Base-by-base conservation (phyloP, 2,329 filamentous ascomycete species). In the Apiospora sp. region DNA sequence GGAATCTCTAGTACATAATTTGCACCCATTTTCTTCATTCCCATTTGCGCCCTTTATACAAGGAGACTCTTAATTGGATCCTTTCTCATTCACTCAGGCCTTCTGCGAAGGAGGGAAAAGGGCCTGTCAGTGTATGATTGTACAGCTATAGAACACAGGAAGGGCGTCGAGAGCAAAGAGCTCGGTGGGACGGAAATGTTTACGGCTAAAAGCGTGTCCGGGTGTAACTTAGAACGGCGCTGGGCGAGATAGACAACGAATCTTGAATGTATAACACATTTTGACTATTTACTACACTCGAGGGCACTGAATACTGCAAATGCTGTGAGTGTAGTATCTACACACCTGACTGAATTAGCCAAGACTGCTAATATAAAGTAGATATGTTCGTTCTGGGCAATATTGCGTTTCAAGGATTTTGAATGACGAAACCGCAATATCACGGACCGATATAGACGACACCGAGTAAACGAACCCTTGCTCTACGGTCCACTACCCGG, bases 181-280 rank as follows among this genome's bases (percentile, higher is more conserved):
- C 48, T 43, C 43, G 61, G 64, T 48, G 64, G 67, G 71, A 49
- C 27, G 43, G 49, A 46, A 51, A 46, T 46, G 51, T 64, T 64
- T 64, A 64, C 34, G 58, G 14, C 34, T n/a, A 64, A 41, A 41
- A 64, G 30, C 24, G 24, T 41, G 34, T 41, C 67, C 44, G 61
- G 61, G 48, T 72, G 71, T 27, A 70, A 61, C 44, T 72, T 72
- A 72, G 70, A 71, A 64, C 58, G 58, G 34, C 58, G 58, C 58
- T 64, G 58, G 58, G 58, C 58, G 58, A 64, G 10, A 64, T 64
- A 64, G 58, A 64, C 58, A 64, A 64, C 58, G 41, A 64, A 64
- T 64, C 58, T 64, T 64, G 34, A 64, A 64, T 64, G 58, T 41
- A 64, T n/a, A 64, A 64, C 12, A 49, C n/a, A 10, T 7, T 8